Conservation (phyloP, 441 rosid species). For the Gossypium aridum region DNA sequence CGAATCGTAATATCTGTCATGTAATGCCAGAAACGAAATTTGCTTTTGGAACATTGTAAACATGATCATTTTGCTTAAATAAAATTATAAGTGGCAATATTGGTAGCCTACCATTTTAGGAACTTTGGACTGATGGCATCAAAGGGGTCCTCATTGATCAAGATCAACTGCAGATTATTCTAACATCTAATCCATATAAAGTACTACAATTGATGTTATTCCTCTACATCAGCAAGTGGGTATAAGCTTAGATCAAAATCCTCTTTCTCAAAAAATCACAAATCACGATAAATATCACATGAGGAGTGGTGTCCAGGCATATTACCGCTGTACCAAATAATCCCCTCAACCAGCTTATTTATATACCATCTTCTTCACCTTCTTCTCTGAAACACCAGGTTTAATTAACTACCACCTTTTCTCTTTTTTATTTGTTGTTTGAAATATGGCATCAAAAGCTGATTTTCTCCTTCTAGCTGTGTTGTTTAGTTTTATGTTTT, state of each 20-base stretch:
- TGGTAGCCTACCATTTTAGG: neutral
- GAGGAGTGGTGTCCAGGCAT: neutral
- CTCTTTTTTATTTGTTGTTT: constrained; percentile 1
- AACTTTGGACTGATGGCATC: constrained; percentile 19
- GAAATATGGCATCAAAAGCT: constrained; percentile 28
- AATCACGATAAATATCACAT: neutral
- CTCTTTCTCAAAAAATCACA: constrained; percentile 30
- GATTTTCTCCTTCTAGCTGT: constrained; percentile 17
- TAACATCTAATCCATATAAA: constrained; percentile 14
- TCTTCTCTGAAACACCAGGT: constrained; percentile 38
- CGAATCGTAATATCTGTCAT: neutral
- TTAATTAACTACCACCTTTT: constrained; percentile 13
- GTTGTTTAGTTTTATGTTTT: constrained; percentile 18
- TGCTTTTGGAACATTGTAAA: constrained; percentile 4
- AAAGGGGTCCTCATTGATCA: constrained; percentile 6
- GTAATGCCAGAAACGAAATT: constrained; percentile 9
- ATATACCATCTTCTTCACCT: constrained; percentile 35
- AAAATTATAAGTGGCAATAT: constrained; percentile 1
- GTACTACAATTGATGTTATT: constrained; percentile 27
- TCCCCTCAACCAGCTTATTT: constrained; percentile 32
- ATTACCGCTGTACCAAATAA: constrained; percentile 25
- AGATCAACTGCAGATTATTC: constrained; percentile 26
- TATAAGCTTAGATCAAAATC: constrained; percentile 42
- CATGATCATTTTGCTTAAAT: constrained; percentile 6
- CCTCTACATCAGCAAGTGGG: constrained; percentile 43